Evolutionary conservation across 208 protist genomes (phyloP), one percentile per base, ranked within the genome.

Genomic region (Crithidia thermophila): DNA sequence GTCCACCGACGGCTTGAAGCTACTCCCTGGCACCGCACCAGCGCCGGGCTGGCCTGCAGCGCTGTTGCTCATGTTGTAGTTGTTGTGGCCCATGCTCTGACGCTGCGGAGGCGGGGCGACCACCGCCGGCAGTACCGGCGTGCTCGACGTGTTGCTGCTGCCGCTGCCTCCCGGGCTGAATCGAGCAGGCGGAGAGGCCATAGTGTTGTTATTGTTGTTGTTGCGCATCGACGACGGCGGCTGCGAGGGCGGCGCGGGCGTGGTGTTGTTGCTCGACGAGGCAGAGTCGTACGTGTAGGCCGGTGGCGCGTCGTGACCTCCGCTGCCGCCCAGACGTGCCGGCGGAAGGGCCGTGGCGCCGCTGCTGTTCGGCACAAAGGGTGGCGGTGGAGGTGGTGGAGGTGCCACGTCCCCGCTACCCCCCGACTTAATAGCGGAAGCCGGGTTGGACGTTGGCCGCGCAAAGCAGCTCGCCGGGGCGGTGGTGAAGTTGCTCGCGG

Each of bases 1-100:
- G 9, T 95, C 85, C 11, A 89, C 67, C 2, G 82, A 78, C 21
- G 82, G 77, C 49, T 71, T 70, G 18, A 76, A 67, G 1, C 34
- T 37, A 25, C 14, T 40, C 1, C 27, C 18, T 23, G 14, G 5
- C 7, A 33, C 28, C 49, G 16, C 13, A 37, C 34, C 52, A 10
- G 13, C 36, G 2, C 1, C 52, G 23, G 14, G 13, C 34, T 5
- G 3, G 23, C 21, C 45, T 21, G 39, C 25, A 10, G 28, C 28
- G 59, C 10, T 55, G 58, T 39, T 76, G 57, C 25, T 75, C 45
- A 42, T 67, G 66, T 7, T 37, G 59, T 59, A 23, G 47, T 49
- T 46, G 68, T 49, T 16, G 20, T 10, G 20, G 20, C 25, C 2
- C 21, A 18, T 27, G 4, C 33, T 20, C 21, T 14, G 60, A 4